A percentile compares a stretch with the other conserved stretches of the same genome.
Evolutionary conservation across 139 green algal genomes (phyloP).

Genomic region (Gonium pectorale): DNA sequence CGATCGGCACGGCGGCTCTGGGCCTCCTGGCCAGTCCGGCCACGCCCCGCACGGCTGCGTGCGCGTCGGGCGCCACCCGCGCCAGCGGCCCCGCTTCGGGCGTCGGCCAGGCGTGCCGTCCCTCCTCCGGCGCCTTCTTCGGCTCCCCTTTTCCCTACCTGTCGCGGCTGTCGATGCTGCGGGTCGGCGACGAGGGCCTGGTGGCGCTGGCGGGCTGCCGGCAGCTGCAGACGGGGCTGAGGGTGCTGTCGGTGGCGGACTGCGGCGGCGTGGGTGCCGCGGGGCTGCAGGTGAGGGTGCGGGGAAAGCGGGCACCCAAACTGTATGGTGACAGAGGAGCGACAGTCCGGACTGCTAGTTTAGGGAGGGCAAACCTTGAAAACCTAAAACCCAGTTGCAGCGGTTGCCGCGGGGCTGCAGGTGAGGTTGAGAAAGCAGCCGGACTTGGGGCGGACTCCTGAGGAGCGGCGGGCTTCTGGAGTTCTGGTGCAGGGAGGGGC

Average conservation of each 20-base stretch:
- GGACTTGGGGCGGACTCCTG: too few species aligned
- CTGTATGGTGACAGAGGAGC: too few species aligned
- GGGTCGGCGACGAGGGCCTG: background rate
- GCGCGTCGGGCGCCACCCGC: background rate
- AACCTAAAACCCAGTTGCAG: too few species aligned
- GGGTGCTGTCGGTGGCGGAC: background rate
- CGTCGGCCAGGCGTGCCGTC: too few species aligned
- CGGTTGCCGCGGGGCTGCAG: background rate
- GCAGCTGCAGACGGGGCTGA: background rate
- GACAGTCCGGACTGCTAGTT: too few species aligned
- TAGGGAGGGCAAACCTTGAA: too few species aligned
- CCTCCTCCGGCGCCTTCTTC: background rate
- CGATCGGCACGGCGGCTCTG: background rate
- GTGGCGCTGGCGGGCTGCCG: background rate
- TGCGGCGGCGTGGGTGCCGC: background rate
- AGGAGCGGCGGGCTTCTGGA: too few species aligned
- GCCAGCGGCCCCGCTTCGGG: background rate
- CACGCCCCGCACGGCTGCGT: too few species aligned
- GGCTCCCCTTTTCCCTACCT: background rate
- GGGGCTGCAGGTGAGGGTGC: background rate
- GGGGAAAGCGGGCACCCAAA: too few species aligned
- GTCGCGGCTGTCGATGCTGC: background rate
- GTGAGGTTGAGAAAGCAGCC: too few species aligned
- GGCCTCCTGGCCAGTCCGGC: background rate
- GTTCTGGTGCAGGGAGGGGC: too few species aligned